Evolutionary conservation across 345 rosid genomes (phyloP).

Genomic region (Salix suchowensis): DNA sequence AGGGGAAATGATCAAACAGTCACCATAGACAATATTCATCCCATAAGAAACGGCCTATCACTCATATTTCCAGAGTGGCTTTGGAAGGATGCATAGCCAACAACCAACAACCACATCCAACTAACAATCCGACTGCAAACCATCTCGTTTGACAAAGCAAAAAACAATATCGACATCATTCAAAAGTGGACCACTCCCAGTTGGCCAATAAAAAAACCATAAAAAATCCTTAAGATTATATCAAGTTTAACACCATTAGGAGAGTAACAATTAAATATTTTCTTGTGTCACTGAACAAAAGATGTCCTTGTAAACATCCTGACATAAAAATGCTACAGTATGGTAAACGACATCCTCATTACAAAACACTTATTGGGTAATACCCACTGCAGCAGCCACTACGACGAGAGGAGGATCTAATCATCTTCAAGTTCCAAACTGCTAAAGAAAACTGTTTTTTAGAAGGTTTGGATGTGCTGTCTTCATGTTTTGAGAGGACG

Average conservation of each 20-base stretch:
- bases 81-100: conserved; percentile 2
- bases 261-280: conserved; percentile 9
- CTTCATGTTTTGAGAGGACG: conserved; percentile 50
- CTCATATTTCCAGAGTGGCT: conserved; percentile 5
- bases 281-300: conserved; percentile 42
- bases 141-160: conserved; percentile 27
- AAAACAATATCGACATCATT: conserved; percentile 27
- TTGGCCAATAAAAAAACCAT: conserved; percentile 17
- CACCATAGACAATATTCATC: conserved; percentile 13
- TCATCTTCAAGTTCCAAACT: conserved; percentile 40
- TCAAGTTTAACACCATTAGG: conserved; percentile 22
- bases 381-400: conserved; percentile 48
- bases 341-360: conserved; percentile 41
- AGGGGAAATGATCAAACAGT: conserved; percentile 1
- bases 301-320: conserved; percentile 36
- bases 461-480: conserved; percentile 48
- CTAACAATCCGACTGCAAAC: conserved; percentile 30
- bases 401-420: conserved; percentile 44
- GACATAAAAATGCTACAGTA: conserved; percentile 37
- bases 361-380: conserved; percentile 31
- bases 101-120: conserved; percentile 20
- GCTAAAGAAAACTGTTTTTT: conserved; percentile 40
- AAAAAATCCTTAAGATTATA: conserved; percentile 24
- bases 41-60: not conserved
- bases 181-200: conserved; percentile 15